Conservation (phyloP, 1,284 basidiomycete species). For the Bjerkandera adusta region DNA sequence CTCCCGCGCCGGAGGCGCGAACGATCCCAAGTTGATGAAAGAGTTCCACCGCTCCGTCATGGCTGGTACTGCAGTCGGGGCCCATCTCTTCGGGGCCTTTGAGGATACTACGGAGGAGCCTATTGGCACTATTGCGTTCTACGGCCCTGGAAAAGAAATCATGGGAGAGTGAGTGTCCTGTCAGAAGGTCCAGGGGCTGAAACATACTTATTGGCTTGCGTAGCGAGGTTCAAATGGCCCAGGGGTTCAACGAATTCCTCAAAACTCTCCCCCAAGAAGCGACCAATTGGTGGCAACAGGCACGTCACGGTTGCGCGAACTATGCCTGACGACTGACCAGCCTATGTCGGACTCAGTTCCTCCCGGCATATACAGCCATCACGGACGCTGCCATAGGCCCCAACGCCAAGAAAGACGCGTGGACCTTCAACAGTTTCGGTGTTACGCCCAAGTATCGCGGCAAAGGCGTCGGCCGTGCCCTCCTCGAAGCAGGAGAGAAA, state of each 20-base stretch:
- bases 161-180: not conserved
- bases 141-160: not conserved
- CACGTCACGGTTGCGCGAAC: not conserved
- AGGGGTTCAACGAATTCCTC: conserved; percentile 1
- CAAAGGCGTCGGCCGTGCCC: not conserved
- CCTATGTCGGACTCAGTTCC: not conserved
- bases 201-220: not conserved
- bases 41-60: not conserved
- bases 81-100: conserved; percentile 1
- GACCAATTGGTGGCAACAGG: not conserved
- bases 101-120: not conserved
- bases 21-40: not conserved
- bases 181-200: not conserved
- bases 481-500: not conserved
- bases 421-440: conserved; percentile 1
- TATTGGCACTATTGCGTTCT: not conserved
- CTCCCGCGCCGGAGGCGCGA: not conserved
- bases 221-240: not conserved
- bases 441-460: not conserved
- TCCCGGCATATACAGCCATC: not conserved
- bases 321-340: not conserved
- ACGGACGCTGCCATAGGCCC: not conserved
- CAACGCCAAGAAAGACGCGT: not conserved
- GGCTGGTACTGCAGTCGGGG: not conserved
- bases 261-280: not conserved